Base-by-base conservation (phyloP, 2,329 filamentous ascomycete species). In the Alternaria arborescens region DNA sequence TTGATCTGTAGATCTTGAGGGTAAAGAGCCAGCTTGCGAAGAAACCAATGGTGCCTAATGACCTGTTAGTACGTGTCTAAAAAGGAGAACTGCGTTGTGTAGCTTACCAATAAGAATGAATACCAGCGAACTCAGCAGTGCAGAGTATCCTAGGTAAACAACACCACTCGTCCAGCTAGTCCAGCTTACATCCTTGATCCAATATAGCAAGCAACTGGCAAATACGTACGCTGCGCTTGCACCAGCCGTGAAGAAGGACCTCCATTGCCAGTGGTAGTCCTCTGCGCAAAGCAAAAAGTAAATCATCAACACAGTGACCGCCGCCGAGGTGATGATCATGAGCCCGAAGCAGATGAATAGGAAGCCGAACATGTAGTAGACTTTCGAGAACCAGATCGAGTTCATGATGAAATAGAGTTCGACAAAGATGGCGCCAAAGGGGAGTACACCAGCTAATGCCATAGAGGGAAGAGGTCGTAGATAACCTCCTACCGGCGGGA, bases 361-460 rank as follows among this genome's bases (percentile, higher is more conserved):
- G 85, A 99, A 99, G 22, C 95, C 95, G 73, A 99, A 99, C 95
- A 99, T 99, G 86, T 99, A 99, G 85, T 99, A 99, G 68, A 99
- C 95, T 81, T 95, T 93, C 83, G 90, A 94, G 81, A 96, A 97
- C 95, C 95, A 99, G 77, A 99, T 94, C 26, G 92, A 97, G 81
- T 90, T 97, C 92, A 99, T 97, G 83, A 99, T 97, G 81, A 98
- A 98, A 85, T 97, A 98, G 3, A 99, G 88, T 82, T 99, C 95
- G 47, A 98, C 94, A 69, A 98, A 97, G 76, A 99, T 98, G 64
- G 95, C 94, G 47, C 92, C 93, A 73, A 99, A 99, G 0, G 95
- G 95, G 26, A 98, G 85, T 52, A 98, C 89, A 53, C 95, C 95
- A 24, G 96, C 94, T 22, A 98, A 86, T 16, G 97, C 86, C 87